These are phyloP conservation scores for Aspergillus oerlinghausenensis DNA, from an alignment of 2,329 filamentous ascomycete species.

Conservation along the genomic window DNA sequence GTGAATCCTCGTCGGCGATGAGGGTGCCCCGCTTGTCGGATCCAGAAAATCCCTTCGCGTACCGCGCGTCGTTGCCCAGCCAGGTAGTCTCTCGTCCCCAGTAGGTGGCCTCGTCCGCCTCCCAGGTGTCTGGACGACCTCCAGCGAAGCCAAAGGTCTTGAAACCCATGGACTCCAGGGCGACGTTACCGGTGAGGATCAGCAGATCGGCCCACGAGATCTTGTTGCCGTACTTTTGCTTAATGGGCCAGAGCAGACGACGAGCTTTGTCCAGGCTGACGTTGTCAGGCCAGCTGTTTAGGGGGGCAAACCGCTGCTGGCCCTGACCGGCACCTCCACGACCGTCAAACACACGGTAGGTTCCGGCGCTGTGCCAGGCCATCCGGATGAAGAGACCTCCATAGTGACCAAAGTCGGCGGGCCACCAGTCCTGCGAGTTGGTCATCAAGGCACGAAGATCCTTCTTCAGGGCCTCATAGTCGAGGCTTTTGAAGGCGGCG, in stretches of 20 bases:
- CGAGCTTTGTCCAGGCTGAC: slow-evolving; percentile 75
- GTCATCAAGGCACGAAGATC: slow-evolving; percentile 69
- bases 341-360: slow-evolving; percentile 70
- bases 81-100: slow-evolving; percentile 73
- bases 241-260: slow-evolving; percentile 73
- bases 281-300: slow-evolving; percentile 81
- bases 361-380: slow-evolving; percentile 77
- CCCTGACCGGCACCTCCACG: slow-evolving; percentile 70
- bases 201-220: slow-evolving; percentile 75
- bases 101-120: slow-evolving; percentile 71
- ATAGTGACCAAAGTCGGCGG: slow-evolving; percentile 76
- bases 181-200: slow-evolving; percentile 69
- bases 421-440: slow-evolving; percentile 76
- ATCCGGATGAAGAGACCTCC: slow-evolving; percentile 75
- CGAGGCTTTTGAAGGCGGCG: slow-evolving; percentile 65
- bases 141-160: slow-evolving; percentile 69
- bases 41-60: slow-evolving; percentile 34
- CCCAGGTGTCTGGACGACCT: slow-evolving; percentile 68
- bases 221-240: slow-evolving; percentile 80
- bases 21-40: slow-evolving; percentile 28
- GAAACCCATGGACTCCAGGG: slow-evolving; percentile 71
- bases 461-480: slow-evolving; percentile 69
- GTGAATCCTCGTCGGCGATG: slow-evolving; percentile 1
- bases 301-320: slow-evolving; percentile 74
- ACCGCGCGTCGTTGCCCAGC: slow-evolving; percentile 70